Evolutionary conservation across 1,284 basidiomycete species (phyloP).

Genomic region (Leccinum subrobustum): DNA sequence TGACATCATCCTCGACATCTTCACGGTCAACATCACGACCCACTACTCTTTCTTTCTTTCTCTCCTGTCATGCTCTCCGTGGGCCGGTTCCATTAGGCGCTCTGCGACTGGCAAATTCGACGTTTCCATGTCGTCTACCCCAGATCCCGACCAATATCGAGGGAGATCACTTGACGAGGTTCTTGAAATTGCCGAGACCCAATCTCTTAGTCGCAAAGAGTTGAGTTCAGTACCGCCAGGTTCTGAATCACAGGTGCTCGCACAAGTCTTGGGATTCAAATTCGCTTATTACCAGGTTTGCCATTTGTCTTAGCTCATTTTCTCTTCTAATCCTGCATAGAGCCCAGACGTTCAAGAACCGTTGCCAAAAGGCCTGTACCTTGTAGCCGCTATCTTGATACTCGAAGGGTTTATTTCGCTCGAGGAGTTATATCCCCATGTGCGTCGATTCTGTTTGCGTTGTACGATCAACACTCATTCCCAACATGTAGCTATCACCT

Average conservation of each 20-base stretch:
- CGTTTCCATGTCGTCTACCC: slow-evolving; percentile 39
- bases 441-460: slow-evolving; percentile 37
- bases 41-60: slow-evolving; percentile 94
- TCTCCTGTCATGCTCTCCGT: slow-evolving; percentile 82
- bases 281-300: slow-evolving; percentile 86
- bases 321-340: slow-evolving; percentile 36
- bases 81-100: slow-evolving; percentile 51
- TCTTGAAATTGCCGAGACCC: slow-evolving; percentile 49
- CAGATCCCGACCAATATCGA: slow-evolving; percentile 43
- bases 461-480: slow-evolving; percentile 1
- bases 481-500: slow-evolving; percentile 61
- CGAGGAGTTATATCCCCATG: slow-evolving; percentile 86
- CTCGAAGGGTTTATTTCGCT: slow-evolving; percentile 84
- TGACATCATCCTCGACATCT: slow-evolving; percentile 91
- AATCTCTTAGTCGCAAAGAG: slow-evolving; percentile 8
- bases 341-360: slow-evolving; percentile 54
- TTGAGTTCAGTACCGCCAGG: slow-evolving; percentile 20
- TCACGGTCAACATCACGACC: slow-evolving; percentile 76
- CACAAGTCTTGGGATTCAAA: slow-evolving; percentile 96
- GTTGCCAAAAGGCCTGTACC: slow-evolving; percentile 74
- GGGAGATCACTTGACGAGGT: slow-evolving; percentile 68
- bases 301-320: not conserved
- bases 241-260: slow-evolving; percentile 62
- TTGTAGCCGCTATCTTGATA: slow-evolving; percentile 86
- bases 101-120: slow-evolving; percentile 29